Evolutionary conservation across 495 filamentous ascomycete genomes (phyloP), one percentile per base, ranked within the genome.

Genomic region (Pyrenula massariospora): DNA sequence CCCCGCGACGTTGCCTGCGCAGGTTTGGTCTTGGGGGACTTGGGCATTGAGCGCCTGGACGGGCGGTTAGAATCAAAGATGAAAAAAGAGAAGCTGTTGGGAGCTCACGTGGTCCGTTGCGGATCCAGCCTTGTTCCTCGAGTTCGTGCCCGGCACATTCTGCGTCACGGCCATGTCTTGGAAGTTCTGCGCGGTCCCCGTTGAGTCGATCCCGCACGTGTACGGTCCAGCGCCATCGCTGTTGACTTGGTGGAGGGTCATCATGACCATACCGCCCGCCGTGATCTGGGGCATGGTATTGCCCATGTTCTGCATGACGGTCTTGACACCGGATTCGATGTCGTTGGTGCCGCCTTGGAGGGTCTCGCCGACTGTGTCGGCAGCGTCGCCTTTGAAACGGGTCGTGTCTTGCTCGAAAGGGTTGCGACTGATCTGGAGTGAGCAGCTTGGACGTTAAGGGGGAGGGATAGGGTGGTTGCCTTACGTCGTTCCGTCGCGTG

Each of bases 151-250:
- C 31, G 22, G 66, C 70, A 31, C 66, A 60, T 65, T 65, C 70
- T 54, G 59, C 21, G 64, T 58, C 23, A 58, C 63, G 20, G 56
- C 56, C 50, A 56, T 60, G 48, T 63, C 70, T 12, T 51, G 42
- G 52, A 62, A 60, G 61, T 68, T 70, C 20, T 57, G 54, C 25
- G 67, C 70, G 10, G 65, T 70, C 20, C 60, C 70, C 10, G 68
- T 70, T 3, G 65, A 58, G 60, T 73, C 70, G 48, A 71, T 25
- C 24, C 69, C 58, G 52, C 68, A 68, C n/a, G 63, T 63, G 59
- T 67, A 62, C 25, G 70, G 70, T 24, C 70, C 70, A 23, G 68
- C 68, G 52, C 68, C 70, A 53, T 70, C 70, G 57, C 65, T 63
- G 51, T 68, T 73, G 50, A 73, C 68, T 57, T 70, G 67, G 63